Percentiles rank a stretch among this genome's conserved stretches.
phyloP scores from a whole-genome alignment of 768 basidiomycete genomes.

The Naganishia kalamii region DNA sequence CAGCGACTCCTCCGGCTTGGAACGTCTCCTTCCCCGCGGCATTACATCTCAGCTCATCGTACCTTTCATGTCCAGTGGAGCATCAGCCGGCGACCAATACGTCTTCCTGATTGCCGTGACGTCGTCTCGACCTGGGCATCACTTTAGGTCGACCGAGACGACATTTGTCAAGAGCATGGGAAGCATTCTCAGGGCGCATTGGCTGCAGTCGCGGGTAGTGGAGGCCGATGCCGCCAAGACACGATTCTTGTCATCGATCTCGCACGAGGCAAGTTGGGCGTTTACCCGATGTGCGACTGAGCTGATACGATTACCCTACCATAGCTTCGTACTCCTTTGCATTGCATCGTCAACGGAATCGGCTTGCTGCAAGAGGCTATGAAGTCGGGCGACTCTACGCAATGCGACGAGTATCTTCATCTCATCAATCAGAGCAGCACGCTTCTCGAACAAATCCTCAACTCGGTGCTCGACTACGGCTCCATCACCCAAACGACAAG shows the following conservation, averaged over 20 bases:
- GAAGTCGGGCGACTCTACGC: slow-evolving; percentile 9
- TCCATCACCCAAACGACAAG: slow-evolving; percentile 1
- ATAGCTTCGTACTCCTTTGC: slow-evolving; percentile 29
- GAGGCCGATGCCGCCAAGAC: slow-evolving; percentile 36
- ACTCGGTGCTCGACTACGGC: slow-evolving; percentile 31
- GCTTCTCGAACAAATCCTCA: slow-evolving; percentile 19
- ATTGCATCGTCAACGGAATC: slow-evolving; percentile 28
- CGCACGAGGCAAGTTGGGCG: too few species aligned
- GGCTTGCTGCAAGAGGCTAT: not conserved
- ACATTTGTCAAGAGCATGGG: slow-evolving; percentile 29
- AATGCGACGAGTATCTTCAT: not conserved
- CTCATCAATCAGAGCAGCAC: not conserved
- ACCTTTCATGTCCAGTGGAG: slow-evolving; percentile 21
- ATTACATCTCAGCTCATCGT: slow-evolving; percentile 23
- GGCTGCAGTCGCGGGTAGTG: slow-evolving; percentile 25
- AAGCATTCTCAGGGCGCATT: slow-evolving; percentile 26
- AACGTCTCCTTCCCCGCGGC: not conserved
- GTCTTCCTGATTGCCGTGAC: slow-evolving; percentile 28
- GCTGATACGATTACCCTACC: slow-evolving; percentile 29
- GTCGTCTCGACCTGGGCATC: slow-evolving; percentile 8
- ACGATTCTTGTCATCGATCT: slow-evolving; percentile 35
- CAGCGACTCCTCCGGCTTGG: not conserved
- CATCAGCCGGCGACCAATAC: slow-evolving; percentile 21
- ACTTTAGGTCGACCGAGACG: slow-evolving; percentile 21
- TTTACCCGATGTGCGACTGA: too few species aligned